These are phyloP conservation scores for Pneumocystis murina DNA, from an alignment of 1,139 yeast species.

Conservation along the genomic window DNA sequence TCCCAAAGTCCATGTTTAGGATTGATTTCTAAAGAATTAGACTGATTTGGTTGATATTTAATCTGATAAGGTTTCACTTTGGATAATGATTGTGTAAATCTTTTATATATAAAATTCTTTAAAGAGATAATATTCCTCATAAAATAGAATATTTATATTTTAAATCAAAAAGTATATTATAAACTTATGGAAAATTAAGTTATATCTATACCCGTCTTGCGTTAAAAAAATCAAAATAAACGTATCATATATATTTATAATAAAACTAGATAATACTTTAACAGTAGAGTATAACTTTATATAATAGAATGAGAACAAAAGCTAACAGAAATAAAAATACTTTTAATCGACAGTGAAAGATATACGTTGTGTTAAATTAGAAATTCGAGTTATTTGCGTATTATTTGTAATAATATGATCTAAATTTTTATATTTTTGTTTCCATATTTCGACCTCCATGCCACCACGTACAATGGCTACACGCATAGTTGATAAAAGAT, in stretches of 20 bases:
- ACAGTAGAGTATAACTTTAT: background rate
- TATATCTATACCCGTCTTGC: too few relatives aligned
- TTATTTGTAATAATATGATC: constrained; percentile 44
- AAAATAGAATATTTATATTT: background rate
- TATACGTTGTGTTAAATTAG: background rate
- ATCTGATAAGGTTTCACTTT: background rate
- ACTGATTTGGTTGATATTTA: background rate
- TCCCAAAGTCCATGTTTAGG: background rate
- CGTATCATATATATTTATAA: background rate
- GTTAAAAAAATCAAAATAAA: too few relatives aligned
- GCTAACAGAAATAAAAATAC: background rate
- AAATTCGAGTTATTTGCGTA: constrained; percentile 37
- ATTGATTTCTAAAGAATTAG: background rate
- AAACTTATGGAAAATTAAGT: background rate
- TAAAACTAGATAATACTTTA: background rate
- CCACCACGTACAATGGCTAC: constrained; percentile 87
- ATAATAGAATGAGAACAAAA: too few relatives aligned
- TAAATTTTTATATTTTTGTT: constrained; percentile 36
- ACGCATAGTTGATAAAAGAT: constrained; percentile 87
- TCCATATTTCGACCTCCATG: constrained; percentile 73
- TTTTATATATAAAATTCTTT: background rate
- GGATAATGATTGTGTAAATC: background rate
- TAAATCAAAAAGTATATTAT: background rate
- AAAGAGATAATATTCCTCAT: too few relatives aligned
- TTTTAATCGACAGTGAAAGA: background rate